A percentile compares a stretch with the other conserved stretches of the same genome.
Conservation (phyloP, 2,329 filamentous ascomycete genomes). For the Colletotrichum sp. region DNA sequence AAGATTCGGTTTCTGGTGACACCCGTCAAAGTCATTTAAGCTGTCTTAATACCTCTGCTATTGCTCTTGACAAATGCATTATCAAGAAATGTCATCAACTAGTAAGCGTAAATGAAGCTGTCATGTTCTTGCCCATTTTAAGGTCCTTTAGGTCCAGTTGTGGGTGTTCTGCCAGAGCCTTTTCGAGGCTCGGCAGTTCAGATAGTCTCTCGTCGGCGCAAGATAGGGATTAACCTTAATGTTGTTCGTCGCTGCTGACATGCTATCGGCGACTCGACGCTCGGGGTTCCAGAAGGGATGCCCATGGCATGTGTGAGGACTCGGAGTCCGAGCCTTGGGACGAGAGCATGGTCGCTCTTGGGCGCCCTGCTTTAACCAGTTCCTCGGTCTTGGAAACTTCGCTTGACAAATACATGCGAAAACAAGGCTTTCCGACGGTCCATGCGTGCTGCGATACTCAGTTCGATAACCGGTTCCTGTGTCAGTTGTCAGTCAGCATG, state of each 20-base stretch:
- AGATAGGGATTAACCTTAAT: not conserved
- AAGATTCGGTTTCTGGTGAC: not conserved
- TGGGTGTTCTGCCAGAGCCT: not conserved
- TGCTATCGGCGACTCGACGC: not conserved
- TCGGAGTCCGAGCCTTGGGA: not conserved
- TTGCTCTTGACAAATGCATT: not conserved
- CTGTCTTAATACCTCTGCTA: not conserved
- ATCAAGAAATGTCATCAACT: not conserved
- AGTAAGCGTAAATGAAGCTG: not conserved
- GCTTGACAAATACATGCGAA: not conserved
- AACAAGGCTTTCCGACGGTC: not conserved
- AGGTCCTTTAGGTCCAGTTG: not conserved
- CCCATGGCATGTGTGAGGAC: not conserved
- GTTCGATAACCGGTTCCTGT: not conserved
- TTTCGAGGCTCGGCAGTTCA: not conserved
- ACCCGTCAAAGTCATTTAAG: not conserved
- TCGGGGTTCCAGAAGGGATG: not conserved
- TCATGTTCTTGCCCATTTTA: not conserved
- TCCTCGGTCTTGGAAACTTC: not conserved
- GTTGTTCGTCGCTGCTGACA: not conserved
- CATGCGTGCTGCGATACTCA: not conserved
- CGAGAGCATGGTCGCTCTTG: not conserved
- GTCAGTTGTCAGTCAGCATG: not conserved
- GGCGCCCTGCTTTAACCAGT: not conserved
- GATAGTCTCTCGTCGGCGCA: not conserved